Evolutionary conservation across 805 yeast genomes (phyloP).

Genomic region (Candida sakaeoensis): DNA sequence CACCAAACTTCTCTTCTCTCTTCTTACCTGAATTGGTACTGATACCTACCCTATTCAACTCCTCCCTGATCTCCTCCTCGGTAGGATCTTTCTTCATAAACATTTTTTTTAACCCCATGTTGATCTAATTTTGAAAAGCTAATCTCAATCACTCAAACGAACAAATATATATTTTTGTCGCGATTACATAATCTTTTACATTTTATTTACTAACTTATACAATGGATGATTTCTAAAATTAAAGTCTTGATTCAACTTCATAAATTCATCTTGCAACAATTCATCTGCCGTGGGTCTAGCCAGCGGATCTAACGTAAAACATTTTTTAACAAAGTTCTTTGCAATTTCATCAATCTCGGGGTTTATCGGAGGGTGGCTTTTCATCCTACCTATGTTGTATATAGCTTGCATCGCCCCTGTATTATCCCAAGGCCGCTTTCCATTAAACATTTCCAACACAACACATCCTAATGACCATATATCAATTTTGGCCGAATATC

Average conservation of each 20-base stretch:
- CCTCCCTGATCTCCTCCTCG: constrained; percentile 42
- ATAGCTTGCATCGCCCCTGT: constrained; percentile 93
- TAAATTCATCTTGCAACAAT: constrained; percentile 53
- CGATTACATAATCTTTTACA: background rate
- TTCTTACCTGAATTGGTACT: constrained; percentile 31
- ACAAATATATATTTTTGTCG: background rate
- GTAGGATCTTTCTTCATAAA: constrained; percentile 50
- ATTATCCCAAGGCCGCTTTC: constrained; percentile 95
- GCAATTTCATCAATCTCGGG: constrained; percentile 79
- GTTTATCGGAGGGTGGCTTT: constrained; percentile 84
- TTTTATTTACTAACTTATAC: constrained; percentile 4
- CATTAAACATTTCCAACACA: constrained; percentile 95
- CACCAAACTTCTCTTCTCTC: constrained; percentile 48
- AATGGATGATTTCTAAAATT: constrained; percentile 3
- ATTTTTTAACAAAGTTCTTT: constrained; percentile 63
- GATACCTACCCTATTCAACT: constrained; percentile 39
- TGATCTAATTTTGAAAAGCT: no score
- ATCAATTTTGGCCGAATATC: constrained; percentile 96
- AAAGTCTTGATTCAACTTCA: constrained; percentile 20
- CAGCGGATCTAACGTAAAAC: constrained; percentile 77
- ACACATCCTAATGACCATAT: constrained; percentile 99
- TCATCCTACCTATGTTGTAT: constrained; percentile 79
- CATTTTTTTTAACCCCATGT: constrained; percentile 45
- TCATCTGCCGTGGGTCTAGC: constrained; percentile 81
- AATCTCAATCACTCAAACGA: no score